Conservation (phyloP, 768 basidiomycete genomes). For the Multifurca ochricompacta region DNA sequence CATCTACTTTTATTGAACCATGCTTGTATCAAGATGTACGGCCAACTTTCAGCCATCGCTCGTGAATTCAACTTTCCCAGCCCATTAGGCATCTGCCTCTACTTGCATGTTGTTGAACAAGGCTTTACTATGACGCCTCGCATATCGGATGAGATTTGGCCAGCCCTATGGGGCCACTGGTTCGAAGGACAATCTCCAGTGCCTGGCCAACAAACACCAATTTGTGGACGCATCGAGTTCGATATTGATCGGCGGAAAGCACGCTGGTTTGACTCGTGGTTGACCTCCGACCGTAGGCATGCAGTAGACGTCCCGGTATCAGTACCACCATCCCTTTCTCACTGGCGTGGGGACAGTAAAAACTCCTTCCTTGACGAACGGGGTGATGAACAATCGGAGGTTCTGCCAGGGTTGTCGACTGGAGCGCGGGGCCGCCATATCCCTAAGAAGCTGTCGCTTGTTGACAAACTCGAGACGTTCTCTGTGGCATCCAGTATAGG, state of each 20-base stretch:
- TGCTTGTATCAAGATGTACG: constrained; percentile 48
- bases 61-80: constrained; percentile 78
- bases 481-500: constrained; percentile 30
- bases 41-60: constrained; percentile 70
- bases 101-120: constrained; percentile 54
- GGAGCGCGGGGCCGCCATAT: constrained; percentile 39
- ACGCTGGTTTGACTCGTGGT: constrained; percentile 72
- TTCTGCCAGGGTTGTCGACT: not conserved
- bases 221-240: constrained; percentile 78
- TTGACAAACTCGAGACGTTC: constrained; percentile 50
- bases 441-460: constrained; percentile 60
- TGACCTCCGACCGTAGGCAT: constrained; percentile 39
- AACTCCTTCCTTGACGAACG: constrained; percentile 38
- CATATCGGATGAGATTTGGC: constrained; percentile 75
- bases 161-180: constrained; percentile 57
- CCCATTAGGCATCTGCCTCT: constrained; percentile 69
- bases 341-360: constrained; percentile 49
- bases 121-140: constrained; percentile 55
- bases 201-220: constrained; percentile 39
- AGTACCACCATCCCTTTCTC: constrained; percentile 39
- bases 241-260: constrained; percentile 74
- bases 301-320: constrained; percentile 35
- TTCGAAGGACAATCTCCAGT: constrained; percentile 36
- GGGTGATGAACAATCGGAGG: constrained; percentile 31
- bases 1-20: constrained; percentile 4